Evolutionary conservation across 306 rosid species (phyloP).

Genomic region (Glycine soja): DNA sequence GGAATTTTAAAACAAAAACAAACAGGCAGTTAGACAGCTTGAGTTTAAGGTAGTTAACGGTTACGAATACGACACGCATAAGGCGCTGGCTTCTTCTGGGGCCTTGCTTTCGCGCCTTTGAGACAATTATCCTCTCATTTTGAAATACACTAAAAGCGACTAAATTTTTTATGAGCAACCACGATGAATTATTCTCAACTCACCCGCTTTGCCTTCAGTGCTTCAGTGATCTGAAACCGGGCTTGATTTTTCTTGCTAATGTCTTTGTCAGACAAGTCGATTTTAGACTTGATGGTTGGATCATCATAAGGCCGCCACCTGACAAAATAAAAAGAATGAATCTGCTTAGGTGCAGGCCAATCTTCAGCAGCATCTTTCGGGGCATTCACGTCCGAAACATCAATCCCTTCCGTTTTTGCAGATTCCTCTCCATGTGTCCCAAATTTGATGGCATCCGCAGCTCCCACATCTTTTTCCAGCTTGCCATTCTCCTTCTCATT

Average conservation of each 20-base stretch:
- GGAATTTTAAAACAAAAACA: not conserved
- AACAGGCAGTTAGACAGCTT: not conserved
- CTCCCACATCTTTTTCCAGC: constrained; percentile 55
- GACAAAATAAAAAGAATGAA: constrained; percentile 71
- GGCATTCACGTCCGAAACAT: constrained; percentile 54
- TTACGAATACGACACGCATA: not conserved
- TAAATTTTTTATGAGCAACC: constrained; percentile 23
- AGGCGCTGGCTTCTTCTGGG: not conserved
- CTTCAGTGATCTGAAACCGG: constrained; percentile 75
- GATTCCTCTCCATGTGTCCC: constrained; percentile 91
- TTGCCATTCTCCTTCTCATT: constrained; percentile 70
- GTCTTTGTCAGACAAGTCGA: constrained; percentile 74
- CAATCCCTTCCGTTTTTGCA: constrained; percentile 59
- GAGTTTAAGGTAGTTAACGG: not conserved
- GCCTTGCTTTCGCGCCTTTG: no score
- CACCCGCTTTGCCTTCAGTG: constrained; percentile 91
- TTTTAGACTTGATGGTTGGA: constrained; percentile 71
- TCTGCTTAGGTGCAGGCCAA: constrained; percentile 97
- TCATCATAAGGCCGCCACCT: constrained; percentile 77
- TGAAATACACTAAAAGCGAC: not conserved
- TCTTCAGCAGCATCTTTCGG: constrained; percentile 84
- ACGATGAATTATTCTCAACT: constrained; percentile 49
- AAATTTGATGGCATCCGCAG: constrained; percentile 69
- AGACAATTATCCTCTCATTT: no score
- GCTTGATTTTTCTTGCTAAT: constrained; percentile 73